Percentiles rank a stretch among this genome's conserved stretches.
phyloP scores from a whole-genome alignment of 2,329 filamentous ascomycete species.

The Trichoderma sp. region DNA sequence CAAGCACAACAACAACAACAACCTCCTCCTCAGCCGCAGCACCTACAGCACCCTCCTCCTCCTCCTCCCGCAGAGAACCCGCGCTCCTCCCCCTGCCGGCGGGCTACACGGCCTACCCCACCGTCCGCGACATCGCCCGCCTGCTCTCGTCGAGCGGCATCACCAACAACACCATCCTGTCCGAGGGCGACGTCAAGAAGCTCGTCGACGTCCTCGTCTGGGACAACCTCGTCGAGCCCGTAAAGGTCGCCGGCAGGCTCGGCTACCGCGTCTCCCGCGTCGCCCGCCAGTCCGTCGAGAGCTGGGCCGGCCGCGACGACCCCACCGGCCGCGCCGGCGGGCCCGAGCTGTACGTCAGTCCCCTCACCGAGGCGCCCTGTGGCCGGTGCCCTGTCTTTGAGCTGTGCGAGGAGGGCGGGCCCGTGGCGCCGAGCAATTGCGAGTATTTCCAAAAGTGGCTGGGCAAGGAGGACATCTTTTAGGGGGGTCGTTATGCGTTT shows the following conservation, averaged over 20 bases:
- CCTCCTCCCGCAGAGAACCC: constrained; percentile 39
- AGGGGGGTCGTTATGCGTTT: too few species aligned
- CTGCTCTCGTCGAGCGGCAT: constrained; percentile 70
- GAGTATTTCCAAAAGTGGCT: constrained; percentile 91
- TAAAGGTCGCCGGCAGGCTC: constrained; percentile 52
- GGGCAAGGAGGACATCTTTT: constrained; percentile 47
- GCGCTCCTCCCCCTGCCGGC: constrained; percentile 59
- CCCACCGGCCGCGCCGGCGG: constrained; percentile 43
- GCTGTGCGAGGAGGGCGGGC: constrained; percentile 86
- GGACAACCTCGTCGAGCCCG: constrained; percentile 78
- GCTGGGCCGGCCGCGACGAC: constrained; percentile 47
- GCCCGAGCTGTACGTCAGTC: constrained; percentile 60
- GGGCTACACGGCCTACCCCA: constrained; percentile 78
- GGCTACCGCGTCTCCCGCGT: constrained; percentile 58
- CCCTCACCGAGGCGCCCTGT: constrained; percentile 86
- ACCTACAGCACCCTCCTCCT: neutral
- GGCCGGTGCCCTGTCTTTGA: constrained; percentile 91
- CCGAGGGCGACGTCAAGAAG: constrained; percentile 77
- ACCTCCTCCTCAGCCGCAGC: constrained; percentile 30
- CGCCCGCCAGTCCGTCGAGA: constrained; percentile 48
- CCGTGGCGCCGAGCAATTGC: constrained; percentile 86
- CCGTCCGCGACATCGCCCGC: constrained; percentile 73
- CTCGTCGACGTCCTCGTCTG: constrained; percentile 86
- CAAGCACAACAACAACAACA: constrained; percentile 30
- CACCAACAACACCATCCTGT: constrained; percentile 70